phyloP scores from a whole-genome alignment of 441 rosid genomes.

The Flueggea neowawraea region DNA sequence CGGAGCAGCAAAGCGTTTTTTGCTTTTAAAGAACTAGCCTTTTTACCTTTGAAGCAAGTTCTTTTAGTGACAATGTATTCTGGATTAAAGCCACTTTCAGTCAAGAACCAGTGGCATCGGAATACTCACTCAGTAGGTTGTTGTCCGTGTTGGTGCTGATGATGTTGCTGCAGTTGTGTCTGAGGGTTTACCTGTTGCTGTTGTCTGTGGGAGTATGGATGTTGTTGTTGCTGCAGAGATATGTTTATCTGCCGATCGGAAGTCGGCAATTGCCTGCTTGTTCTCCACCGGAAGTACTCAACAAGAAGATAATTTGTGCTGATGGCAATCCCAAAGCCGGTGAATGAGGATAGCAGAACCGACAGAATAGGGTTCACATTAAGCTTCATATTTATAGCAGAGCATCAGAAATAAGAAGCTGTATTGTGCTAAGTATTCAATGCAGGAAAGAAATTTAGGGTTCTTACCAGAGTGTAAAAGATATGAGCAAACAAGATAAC shows the following conservation, averaged over 20 bases:
- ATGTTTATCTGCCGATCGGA: conserved; percentile 15
- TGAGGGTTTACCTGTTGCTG: conserved; percentile 15
- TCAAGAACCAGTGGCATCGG: background rate
- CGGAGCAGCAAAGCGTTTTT: no score
- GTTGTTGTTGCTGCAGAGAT: conserved; percentile 25
- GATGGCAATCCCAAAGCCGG: conserved; percentile 70
- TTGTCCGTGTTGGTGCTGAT: conserved; percentile 6
- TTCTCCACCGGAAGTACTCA: conserved; percentile 38
- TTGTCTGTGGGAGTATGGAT: no score
- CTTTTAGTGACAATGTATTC: no score
- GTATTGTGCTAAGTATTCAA: no score
- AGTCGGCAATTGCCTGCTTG: conserved; percentile 15
- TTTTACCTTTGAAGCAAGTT: no score
- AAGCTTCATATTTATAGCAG: conserved; percentile 35
- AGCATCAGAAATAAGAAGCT: background rate
- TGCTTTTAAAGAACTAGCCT: no score
- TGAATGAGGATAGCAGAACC: conserved; percentile 61
- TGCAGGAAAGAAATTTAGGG: background rate
- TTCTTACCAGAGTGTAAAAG: conserved; percentile 60
- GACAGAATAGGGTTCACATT: conserved; percentile 56
- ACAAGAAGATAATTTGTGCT: conserved; percentile 43
- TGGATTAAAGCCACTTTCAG: no score
- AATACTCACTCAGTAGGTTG: conserved; percentile 8
- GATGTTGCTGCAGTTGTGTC: conserved; percentile 8
- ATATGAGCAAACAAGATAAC: conserved; percentile 74